Evolutionary conservation across 352 stramenopile species (phyloP), one percentile per base, ranked within the genome.

Genomic region (Pythium insidiosum): DNA sequence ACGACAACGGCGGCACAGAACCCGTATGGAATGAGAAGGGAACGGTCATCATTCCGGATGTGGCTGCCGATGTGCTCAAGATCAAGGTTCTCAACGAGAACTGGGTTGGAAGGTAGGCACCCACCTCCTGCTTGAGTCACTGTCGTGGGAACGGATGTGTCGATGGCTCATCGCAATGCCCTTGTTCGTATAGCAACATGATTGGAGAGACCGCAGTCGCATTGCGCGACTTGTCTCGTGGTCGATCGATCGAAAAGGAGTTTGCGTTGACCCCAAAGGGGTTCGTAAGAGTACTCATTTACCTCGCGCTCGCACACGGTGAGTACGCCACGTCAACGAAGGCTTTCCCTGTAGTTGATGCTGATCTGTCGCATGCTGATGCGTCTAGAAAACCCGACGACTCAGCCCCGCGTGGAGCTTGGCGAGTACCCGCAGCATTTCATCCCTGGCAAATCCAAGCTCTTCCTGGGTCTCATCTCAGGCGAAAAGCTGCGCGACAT

Each of bases 11-110:
- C 63, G 73, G 73, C 16, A 70, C 52, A 15, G 43, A 81, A 18
- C 76, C 76, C 13, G 60, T 78, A 39, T 88, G 76, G 76, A 88
- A 88, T 38, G 71, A 79, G 25, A 88, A 88, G 50, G 66, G 61
- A 43, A 83, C 72, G 30, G 67, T 88, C 35, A 43, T 88, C 24
- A 73, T 88, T 47, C 52, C 73, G 28, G 71, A 88, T 38, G 75
- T 88, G 10, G 63, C 66, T 24, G 67, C 70, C 24, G 73, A 84
- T 39, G 56, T 86, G 41, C 58, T 88, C 47, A 74, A 75, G 35
- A 68, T 88, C 54, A 73, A 73, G 33, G 50, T 88, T 19, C 63
- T 81, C 42, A 88, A 88, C 51, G 74, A 88, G 39, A 88, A 88
- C 58, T 85, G 72, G 70, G 69, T 82, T 16, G 79, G 79, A 43